These are phyloP conservation scores for Lentinula sp. DNA, from an alignment of 768 basidiomycete species.

Conservation along the genomic window DNA sequence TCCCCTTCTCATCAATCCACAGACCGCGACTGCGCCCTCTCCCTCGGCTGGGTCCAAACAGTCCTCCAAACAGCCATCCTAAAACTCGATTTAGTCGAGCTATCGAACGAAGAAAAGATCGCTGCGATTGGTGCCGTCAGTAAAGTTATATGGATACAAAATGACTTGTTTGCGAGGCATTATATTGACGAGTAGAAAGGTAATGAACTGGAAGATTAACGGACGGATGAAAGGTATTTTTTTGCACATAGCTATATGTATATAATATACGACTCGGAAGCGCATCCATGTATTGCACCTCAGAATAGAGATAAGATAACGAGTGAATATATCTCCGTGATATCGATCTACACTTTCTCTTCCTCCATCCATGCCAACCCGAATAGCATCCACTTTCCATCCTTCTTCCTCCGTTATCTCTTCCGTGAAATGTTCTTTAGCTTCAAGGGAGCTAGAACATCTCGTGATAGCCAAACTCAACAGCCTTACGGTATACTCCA, in stretches of 20 bases:
- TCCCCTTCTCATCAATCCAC: constrained; percentile 21
- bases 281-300: too few species aligned
- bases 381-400: constrained; percentile 56
- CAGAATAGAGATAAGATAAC: too few species aligned
- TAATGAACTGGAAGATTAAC: too few species aligned
- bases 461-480: constrained; percentile 67
- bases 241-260: too few species aligned
- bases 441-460: constrained; percentile 45
- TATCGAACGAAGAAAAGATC: constrained; percentile 27
- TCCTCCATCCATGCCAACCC: neutral
- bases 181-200: constrained; percentile 26
- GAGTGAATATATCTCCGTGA: too few species aligned
- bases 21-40: constrained; percentile 35
- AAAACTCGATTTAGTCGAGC: constrained; percentile 28
- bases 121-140: constrained; percentile 35
- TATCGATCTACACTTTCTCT: too few species aligned
- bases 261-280: too few species aligned
- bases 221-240: too few species aligned
- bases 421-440: constrained; percentile 66
- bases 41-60: constrained; percentile 40
- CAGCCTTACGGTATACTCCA: constrained; percentile 61
- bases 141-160: constrained; percentile 50
- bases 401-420: constrained; percentile 64
- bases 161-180: constrained; percentile 39
- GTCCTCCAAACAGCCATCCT: constrained; percentile 36